Evolutionary conservation across 257 asterid species (phyloP).

Genomic region (Plantago major): DNA sequence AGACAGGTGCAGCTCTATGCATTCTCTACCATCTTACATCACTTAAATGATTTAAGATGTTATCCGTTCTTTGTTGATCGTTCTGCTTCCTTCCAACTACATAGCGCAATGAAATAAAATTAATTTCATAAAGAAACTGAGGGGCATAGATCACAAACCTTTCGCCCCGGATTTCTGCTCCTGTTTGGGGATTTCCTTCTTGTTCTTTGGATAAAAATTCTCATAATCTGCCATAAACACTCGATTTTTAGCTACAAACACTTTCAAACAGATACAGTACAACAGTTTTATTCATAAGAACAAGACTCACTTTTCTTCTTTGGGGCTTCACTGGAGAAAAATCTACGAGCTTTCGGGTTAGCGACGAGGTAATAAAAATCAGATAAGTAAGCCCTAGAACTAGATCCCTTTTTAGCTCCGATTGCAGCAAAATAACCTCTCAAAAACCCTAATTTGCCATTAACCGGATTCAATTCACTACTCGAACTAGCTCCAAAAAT

Average conservation of each 20-base stretch:
- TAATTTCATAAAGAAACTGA: constrained; percentile 9
- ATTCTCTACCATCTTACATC: no score
- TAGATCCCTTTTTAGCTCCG: constrained; percentile 33
- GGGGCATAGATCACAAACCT: constrained; percentile 32
- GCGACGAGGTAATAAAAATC: constrained; percentile 39
- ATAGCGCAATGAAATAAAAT: background rate
- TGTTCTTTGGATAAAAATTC: constrained; percentile 50
- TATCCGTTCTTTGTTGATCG: background rate
- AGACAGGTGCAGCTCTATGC: no score
- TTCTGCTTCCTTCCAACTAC: no score
- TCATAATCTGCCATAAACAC: constrained; percentile 45
- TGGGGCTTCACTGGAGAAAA: constrained; percentile 58
- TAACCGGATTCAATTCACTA: constrained; percentile 27
- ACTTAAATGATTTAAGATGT: no score
- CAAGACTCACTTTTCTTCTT: constrained; percentile 64
- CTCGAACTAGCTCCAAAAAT: constrained; percentile 27
- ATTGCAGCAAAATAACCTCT: constrained; percentile 59
- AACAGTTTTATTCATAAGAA: background rate
- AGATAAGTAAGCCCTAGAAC: constrained; percentile 30
- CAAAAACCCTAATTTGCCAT: constrained; percentile 48
- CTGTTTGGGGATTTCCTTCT: constrained; percentile 50
- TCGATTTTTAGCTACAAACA: background rate
- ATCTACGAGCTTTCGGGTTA: constrained; percentile 39
- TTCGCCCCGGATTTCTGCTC: constrained; percentile 58
- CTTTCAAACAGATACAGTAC: background rate